Conservation (phyloP, 176 grass and related monocot genomes). For the Oryza australiensis region DNA sequence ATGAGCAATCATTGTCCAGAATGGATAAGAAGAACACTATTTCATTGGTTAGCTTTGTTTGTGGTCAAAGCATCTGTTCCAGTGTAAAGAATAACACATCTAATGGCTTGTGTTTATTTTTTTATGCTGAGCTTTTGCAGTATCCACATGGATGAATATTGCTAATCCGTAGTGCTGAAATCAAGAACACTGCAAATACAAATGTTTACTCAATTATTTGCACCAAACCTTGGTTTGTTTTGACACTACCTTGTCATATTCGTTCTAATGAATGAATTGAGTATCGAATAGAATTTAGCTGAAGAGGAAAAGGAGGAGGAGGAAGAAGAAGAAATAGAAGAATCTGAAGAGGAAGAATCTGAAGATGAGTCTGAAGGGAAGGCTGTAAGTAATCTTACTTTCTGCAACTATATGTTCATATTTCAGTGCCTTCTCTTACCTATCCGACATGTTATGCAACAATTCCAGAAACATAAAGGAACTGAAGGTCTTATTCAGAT, state of each 20-base stretch:
- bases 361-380: conserved; percentile 74
- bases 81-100: not conserved
- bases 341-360: conserved; percentile 76
- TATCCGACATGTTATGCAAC: conserved; percentile 19
- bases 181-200: not conserved
- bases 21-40: not conserved
- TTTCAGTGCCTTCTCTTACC: conserved; percentile 28
- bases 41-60: not conserved
- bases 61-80: not conserved
- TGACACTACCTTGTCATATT: not conserved
- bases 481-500: conserved; percentile 86
- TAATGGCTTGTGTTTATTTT: not conserved
- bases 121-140: not conserved
- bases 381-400: conserved; percentile 39
- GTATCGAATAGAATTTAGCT: conserved; percentile 53
- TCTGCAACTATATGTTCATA: conserved; percentile 1
- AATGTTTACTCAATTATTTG: conserved; percentile 6
- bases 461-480: conserved; percentile 85
- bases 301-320: conserved; percentile 52
- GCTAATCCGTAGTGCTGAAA: not conserved
- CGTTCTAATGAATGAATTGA: conserved; percentile 20
- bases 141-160: not conserved
- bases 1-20: not conserved
- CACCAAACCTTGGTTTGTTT: not conserved
- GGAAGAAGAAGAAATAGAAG: conserved; percentile 65